phyloP scores from a whole-genome alignment of 345 rosid genomes.

The Odontarrhena argentea region DNA sequence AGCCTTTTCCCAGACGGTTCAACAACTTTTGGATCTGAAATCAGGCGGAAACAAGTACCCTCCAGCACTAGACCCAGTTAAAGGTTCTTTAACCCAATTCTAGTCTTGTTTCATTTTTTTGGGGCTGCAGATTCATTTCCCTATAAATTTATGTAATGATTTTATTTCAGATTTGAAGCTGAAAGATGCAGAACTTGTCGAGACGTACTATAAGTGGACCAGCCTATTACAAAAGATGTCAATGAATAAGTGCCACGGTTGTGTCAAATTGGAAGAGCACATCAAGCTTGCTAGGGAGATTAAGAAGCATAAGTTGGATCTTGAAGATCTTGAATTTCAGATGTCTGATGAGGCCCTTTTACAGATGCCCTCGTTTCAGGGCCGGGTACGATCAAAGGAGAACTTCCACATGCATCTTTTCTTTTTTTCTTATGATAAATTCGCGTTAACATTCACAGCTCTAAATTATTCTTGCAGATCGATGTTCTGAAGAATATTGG shows the following conservation, averaged over 20 bases:
- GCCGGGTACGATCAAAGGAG: constrained; percentile 63
- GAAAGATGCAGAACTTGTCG: constrained; percentile 66
- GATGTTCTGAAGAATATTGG: constrained; percentile 87
- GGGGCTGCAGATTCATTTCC: constrained; percentile 12
- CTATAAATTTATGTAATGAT: constrained; percentile 21
- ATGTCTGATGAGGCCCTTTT: constrained; percentile 90
- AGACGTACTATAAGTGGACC: constrained; percentile 62
- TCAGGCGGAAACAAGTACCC: constrained; percentile 71
- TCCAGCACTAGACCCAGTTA: constrained; percentile 71
- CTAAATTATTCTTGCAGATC: constrained; percentile 56
- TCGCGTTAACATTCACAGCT: constrained; percentile 29
- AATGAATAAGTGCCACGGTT: constrained; percentile 82
- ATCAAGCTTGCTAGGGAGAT: constrained; percentile 69
- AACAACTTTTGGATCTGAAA: constrained; percentile 63
- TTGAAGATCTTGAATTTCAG: constrained; percentile 54
- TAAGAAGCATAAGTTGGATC: constrained; percentile 66
- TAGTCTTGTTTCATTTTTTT: neutral
- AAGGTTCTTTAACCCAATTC: constrained; percentile 53
- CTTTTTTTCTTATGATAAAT: constrained; percentile 17
- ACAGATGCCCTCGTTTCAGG: constrained; percentile 98
- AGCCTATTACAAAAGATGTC: constrained; percentile 74
- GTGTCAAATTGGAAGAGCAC: constrained; percentile 85
- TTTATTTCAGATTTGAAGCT: constrained; percentile 68
- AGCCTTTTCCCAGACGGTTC: constrained; percentile 90
- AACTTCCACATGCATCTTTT: constrained; percentile 21